Evolutionary conservation across 2,329 filamentous ascomycete species (phyloP).

Genomic region (Rhynchosporium agropyri): DNA sequence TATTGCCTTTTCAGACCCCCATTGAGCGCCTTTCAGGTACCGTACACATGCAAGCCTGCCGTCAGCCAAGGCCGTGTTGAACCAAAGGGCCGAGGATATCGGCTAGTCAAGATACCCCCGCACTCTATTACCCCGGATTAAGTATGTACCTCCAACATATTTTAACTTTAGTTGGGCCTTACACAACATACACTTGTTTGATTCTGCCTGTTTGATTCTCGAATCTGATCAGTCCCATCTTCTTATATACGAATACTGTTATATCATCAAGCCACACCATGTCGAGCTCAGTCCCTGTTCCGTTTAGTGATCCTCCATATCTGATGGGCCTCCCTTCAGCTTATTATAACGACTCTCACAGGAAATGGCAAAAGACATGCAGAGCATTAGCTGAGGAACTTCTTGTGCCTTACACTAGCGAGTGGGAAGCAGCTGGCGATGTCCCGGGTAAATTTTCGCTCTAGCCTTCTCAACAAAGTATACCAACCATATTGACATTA

Average conservation of each 20-base stretch:
- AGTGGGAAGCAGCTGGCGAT: slow-evolving; percentile 66
- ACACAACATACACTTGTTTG: neutral
- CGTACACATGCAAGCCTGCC: neutral
- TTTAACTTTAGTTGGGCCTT: neutral
- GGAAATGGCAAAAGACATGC: slow-evolving; percentile 67
- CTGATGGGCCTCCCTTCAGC: slow-evolving; percentile 70
- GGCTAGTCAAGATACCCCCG: slow-evolving; percentile 5
- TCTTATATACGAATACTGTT: neutral
- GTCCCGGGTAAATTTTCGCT: slow-evolving; percentile 27
- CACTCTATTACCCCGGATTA: slow-evolving; percentile 7
- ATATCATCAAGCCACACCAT: slow-evolving; percentile 6
- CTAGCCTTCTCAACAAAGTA: neutral
- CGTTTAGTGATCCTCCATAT: slow-evolving; percentile 41
- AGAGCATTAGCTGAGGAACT: slow-evolving; percentile 67
- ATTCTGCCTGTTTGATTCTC: no score
- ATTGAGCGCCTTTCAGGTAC: neutral
- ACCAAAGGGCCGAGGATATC: slow-evolving; percentile 11
- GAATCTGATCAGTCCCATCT: neutral
- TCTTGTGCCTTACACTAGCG: slow-evolving; percentile 61
- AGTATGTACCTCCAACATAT: neutral
- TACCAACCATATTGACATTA: neutral
- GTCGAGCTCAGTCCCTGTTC: slow-evolving; percentile 17
- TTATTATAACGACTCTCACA: slow-evolving; percentile 69
- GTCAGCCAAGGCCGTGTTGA: neutral
- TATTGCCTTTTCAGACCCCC: neutral